Evolutionary conservation across 352 stramenopile genomes (phyloP), one percentile per base, ranked within the genome.

Genomic region (Nothophytophthora sp.): DNA sequence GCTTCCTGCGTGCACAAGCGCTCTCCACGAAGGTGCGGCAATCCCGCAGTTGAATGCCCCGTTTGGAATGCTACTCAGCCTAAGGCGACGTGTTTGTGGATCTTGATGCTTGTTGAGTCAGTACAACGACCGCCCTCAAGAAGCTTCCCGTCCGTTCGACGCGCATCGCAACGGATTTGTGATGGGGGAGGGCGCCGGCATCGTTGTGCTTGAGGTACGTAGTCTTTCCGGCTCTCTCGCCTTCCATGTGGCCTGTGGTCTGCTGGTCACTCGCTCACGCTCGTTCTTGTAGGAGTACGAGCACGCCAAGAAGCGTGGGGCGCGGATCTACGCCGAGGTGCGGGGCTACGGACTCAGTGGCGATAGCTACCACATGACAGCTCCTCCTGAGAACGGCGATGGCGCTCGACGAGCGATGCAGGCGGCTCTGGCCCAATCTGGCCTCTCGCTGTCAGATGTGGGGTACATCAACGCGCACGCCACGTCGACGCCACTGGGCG

Each of bases 401-500:
- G 84, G 80, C 7, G 85, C 82, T 44, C 46, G 50, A 60, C 87
- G 67, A 55, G 93, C 95, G 11, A 99, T 99, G 96, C 33, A 78
- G 39, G 80, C 90, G 23, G 96, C 96, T 9, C 51, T 99, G 27
- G 54, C 64, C 25, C 76, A 96, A 55, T 86, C 90, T 1, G 78
- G 75, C 2, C 50, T 96, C 18, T 47, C 63, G 6, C 27, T 79
- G n/a, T 84, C 90, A 22, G 82, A 97, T 37, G 88, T 99, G 19
- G 95, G 96, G 23, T 99, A 99, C 63, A 92, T 99, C 32, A 99
- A 99, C 56, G 95, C 96, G 4, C 97, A 99, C 62, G 96, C 97
- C 4, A 99, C 97, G 7, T 98, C 91, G n/a, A 99, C 97, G 1
- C 96, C 96, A 0, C 82, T 98, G 13, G 97, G 97, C 1, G 97